Evolutionary conservation across 371 early-diverging fungal species (phyloP).

Genomic region (Mucor indicus): DNA sequence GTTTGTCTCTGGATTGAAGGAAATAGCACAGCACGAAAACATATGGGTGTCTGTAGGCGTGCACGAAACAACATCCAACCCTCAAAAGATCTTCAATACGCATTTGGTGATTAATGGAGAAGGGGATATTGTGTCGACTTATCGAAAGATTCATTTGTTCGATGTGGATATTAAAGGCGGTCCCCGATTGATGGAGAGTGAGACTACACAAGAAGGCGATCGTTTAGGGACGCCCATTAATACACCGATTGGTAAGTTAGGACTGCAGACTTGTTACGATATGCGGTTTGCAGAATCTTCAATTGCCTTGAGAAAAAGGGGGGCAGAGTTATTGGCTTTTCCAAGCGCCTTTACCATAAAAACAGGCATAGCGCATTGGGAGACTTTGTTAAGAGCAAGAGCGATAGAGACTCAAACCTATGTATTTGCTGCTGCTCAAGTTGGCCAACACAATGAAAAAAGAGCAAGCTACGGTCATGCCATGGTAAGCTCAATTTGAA

Average conservation of each 20-base stretch:
- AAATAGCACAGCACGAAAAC: constrained; percentile 50
- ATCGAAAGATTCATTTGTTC: constrained; percentile 83
- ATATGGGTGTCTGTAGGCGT: constrained; percentile 81
- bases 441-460: constrained; percentile 73
- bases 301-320: constrained; percentile 50
- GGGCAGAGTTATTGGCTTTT: constrained; percentile 75
- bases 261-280: constrained; percentile 79
- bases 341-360: constrained; percentile 86
- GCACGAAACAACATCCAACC: constrained; percentile 44
- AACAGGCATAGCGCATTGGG: constrained; percentile 89
- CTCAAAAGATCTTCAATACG: constrained; percentile 56
- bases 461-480: constrained; percentile 79
- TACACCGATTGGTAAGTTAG: constrained; percentile 73
- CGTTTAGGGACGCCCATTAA: constrained; percentile 46
- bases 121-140: constrained; percentile 56
- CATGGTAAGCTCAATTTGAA: constrained; percentile 49
- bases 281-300: constrained; percentile 79
- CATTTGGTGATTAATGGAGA: constrained; percentile 63
- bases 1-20: constrained; percentile 58
- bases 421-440: constrained; percentile 74
- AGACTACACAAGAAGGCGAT: constrained; percentile 55
- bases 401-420: constrained; percentile 84
- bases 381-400: constrained; percentile 73
- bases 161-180: constrained; percentile 65
- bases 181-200: constrained; percentile 67